Base-by-base conservation (phyloP, 2,329 filamentous ascomycete genomes). In the Corinectria fuckeliana region DNA sequence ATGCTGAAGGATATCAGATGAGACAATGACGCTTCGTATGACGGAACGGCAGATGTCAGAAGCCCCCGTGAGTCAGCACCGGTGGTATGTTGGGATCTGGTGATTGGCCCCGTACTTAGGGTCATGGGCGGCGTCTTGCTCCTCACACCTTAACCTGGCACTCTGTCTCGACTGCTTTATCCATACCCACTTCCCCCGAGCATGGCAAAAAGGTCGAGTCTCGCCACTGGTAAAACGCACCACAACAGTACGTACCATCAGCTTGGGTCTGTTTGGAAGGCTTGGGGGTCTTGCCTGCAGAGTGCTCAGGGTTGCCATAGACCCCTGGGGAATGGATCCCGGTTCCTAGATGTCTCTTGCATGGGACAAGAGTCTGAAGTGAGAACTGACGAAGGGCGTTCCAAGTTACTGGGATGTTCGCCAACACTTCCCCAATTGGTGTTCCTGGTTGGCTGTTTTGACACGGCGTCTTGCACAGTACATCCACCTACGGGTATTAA, bases 151-250 rank as follows among this genome's bases (percentile, higher is more conserved):
- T 59, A 51, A 50, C 32, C 39, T 44, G 32, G 16, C 59, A 58
- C 59, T 44, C 55, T 58, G 55, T 61, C 55, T 58, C 28, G 44
- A 58, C 55, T 32, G 16, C 50, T 13, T 36, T 36, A 18, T n/a
- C 32, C 18, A 8, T 36, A 18, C 32, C 32, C 18, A 8, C 32
- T 8, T 34, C 3, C 32, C 2, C 18, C n/a, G 10, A 36, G 32
- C 10, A n/a, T n/a, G 32, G 32, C 5, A 36, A 9, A 36, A 18
- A n/a, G 32, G 7, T n/a, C 34, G n/a, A 39, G 51, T 50, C 62
- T 62, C 52, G 25, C 58, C 61, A 57, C 38, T 41, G 41, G 45
- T 23, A 50, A 49, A 52, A 54, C 49, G 53, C 53, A 64, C 61
- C 52, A 55, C 50, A 45, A 11, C 42, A 5, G 32, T 34, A 41